These are phyloP conservation scores for Fusarium tuaranense DNA, from an alignment of 2,329 filamentous ascomycete species.

Conservation along the genomic window DNA sequence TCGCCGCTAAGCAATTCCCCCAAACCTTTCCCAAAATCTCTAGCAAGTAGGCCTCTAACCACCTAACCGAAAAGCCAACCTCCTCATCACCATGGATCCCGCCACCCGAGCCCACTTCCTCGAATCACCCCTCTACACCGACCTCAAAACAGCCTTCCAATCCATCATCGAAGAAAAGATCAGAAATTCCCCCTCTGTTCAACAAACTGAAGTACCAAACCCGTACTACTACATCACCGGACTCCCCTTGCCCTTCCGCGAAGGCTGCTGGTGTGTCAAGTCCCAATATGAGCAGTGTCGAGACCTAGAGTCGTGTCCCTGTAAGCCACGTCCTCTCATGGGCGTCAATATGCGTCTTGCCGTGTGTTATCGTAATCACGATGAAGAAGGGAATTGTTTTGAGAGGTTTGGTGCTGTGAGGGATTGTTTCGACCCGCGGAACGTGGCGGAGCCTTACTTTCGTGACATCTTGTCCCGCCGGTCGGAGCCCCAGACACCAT, in stretches of 20 bases:
- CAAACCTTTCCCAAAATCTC: neutral
- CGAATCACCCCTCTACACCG: neutral
- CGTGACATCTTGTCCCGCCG: neutral
- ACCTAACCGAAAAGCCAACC: neutral
- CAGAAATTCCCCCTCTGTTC: neutral
- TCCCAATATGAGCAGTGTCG: neutral
- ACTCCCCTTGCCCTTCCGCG: neutral
- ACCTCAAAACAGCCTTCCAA: neutral
- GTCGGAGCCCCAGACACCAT: neutral
- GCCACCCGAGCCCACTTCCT: neutral
- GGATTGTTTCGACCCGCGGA: conserved; percentile 11
- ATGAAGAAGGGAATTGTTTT: neutral
- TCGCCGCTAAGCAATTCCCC: neutral
- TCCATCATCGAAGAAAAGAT: neutral
- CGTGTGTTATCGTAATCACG: neutral
- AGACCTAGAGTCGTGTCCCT: neutral
- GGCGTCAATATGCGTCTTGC: neutral
- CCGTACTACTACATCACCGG: conserved; percentile 5
- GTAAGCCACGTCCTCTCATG: neutral
- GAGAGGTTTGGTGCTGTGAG: neutral
- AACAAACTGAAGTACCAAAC: neutral
- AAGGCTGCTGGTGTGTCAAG: neutral
- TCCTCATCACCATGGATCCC: neutral
- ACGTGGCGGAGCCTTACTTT: conserved; percentile 5
- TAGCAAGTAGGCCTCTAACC: neutral